Evolutionary conservation across 163 green algal genomes (phyloP).

Genomic region (Trebouxia gelatinosa): DNA sequence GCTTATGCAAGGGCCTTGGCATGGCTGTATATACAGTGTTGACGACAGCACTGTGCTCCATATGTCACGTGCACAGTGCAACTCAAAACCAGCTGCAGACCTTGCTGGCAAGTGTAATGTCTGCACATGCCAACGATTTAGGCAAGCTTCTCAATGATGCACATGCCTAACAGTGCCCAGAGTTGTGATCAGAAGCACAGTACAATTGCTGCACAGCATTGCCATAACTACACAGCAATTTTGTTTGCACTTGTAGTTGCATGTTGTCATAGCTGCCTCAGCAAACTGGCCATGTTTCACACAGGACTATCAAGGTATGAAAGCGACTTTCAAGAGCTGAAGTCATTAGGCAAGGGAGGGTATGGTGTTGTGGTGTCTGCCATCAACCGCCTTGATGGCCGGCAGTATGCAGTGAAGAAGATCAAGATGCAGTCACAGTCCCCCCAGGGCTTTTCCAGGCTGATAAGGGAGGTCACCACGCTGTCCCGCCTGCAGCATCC

Average conservation of each 20-base stretch:
- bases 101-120: neutral
- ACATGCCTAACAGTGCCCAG: neutral
- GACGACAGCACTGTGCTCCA: neutral
- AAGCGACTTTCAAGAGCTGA: conserved; percentile 79
- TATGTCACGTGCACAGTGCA: neutral
- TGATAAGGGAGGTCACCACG: conserved; percentile 89
- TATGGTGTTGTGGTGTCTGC: conserved; percentile 88
- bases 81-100: neutral
- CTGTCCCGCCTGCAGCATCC: conserved; percentile 88
- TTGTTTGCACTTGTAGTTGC: too few relatives aligned
- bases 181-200: neutral
- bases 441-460: conserved; percentile 59
- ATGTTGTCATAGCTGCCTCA: neutral
- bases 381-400: conserved; percentile 81
- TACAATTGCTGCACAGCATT: neutral
- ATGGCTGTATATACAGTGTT: neutral
- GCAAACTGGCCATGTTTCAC: too few relatives aligned
- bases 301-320: conserved; percentile 60
- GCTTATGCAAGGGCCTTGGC: neutral
- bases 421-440: conserved; percentile 64
- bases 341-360: conserved; percentile 72
- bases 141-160: neutral
- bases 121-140: neutral
- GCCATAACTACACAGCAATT: neutral
- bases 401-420: conserved; percentile 93